A percentile compares a stretch with the other conserved stretches of the same genome.
These are phyloP conservation scores for Begonia masoniana DNA, from an alignment of 306 rosid species.

Conservation along the genomic window DNA sequence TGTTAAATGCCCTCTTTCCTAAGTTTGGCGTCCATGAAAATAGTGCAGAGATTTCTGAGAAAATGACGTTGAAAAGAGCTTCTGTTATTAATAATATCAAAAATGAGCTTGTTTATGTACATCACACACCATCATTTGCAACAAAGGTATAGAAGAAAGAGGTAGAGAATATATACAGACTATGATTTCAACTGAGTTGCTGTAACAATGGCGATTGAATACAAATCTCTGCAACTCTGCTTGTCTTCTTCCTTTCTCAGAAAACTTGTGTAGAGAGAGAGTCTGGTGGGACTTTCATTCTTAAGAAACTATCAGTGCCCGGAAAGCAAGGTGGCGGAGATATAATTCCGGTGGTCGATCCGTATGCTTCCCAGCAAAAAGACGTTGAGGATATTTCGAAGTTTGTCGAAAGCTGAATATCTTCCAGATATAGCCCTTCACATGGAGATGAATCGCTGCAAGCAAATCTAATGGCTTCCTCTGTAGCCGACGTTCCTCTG, in stretches of 20 bases:
- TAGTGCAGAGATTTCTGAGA: no score
- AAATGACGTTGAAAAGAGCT: no score
- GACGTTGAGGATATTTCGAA: conserved; percentile 28
- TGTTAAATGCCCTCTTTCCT: no score
- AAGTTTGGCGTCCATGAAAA: no score
- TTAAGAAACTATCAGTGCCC: conserved; percentile 16
- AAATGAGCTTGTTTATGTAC: no score
- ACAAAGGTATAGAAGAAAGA: no score
- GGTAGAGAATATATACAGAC: no score
- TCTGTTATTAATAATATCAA: no score
- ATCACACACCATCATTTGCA: no score
- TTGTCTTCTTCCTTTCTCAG: no score
- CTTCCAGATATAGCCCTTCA: conserved; percentile 47
- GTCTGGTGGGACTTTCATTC: conserved; percentile 20
- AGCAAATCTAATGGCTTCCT: conserved; percentile 51
- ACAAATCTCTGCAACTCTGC: conserved; percentile 3
- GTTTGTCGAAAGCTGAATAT: conserved; percentile 34
- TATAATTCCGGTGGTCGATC: conserved; percentile 39
- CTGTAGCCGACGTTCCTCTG: conserved; percentile 73
- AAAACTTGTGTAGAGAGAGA: conserved; percentile 13
- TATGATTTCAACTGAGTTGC: no score
- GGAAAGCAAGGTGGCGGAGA: conserved; percentile 51
- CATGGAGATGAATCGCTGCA: conserved; percentile 73
- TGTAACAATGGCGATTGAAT: neutral
- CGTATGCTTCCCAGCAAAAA: conserved; percentile 71